Conservation (phyloP, 2,329 filamentous ascomycete genomes). For the Cryphonectria naterciae region DNA sequence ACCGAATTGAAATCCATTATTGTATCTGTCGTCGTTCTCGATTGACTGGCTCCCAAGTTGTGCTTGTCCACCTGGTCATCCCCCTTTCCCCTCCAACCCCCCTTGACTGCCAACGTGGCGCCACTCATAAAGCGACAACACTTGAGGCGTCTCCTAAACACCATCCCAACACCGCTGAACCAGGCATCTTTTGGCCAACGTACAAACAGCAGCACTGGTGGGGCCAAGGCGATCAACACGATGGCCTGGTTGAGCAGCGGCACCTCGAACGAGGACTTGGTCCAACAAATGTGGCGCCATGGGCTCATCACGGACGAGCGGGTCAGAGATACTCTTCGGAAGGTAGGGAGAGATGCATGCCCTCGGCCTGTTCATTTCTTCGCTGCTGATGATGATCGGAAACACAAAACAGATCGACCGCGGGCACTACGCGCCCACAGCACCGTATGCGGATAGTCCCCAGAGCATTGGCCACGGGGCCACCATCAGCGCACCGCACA, state of each 20-base stretch:
- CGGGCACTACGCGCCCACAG: slow-evolving; percentile 74
- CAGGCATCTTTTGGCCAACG: slow-evolving; percentile 1
- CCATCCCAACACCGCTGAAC: slow-evolving; percentile 16
- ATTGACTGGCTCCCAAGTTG: neutral
- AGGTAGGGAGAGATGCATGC: slow-evolving; percentile 49
- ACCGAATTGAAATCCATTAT: neutral
- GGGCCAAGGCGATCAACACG: slow-evolving; percentile 27
- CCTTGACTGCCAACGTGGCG: slow-evolving; percentile 17
- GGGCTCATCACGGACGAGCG: slow-evolving; percentile 72
- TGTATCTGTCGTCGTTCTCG: no score
- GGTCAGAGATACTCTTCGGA: slow-evolving; percentile 80
- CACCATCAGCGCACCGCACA: slow-evolving; percentile 64
- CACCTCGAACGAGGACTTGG: slow-evolving; percentile 70
- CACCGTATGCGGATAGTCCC: slow-evolving; percentile 68
- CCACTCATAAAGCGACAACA: slow-evolving; percentile 8
- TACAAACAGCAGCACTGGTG: neutral
- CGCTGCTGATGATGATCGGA: neutral
- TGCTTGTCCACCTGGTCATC: neutral
- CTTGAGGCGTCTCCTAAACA: slow-evolving; percentile 7
- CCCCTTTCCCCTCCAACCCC: neutral
- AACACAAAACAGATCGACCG: slow-evolving; percentile 72
- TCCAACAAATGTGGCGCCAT: slow-evolving; percentile 76
- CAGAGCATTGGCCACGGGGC: slow-evolving; percentile 59
- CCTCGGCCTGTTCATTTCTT: neutral
- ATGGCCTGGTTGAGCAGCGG: slow-evolving; percentile 96